Base-by-base conservation (phyloP, 1,284 basidiomycete genomes). In the Boletus mariae region DNA sequence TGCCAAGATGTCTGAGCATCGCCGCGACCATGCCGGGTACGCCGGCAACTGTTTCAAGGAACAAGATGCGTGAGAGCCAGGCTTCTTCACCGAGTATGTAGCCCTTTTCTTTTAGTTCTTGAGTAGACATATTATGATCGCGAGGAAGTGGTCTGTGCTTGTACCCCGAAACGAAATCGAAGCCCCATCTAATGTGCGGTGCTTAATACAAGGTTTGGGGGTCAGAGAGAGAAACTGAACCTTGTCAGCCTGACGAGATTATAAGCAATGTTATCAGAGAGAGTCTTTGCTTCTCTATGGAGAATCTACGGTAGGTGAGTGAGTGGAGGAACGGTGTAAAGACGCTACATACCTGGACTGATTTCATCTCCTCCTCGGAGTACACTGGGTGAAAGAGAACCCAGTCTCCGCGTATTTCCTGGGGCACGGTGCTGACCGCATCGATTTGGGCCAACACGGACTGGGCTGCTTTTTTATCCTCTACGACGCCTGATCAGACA, bases 21-120 rank as follows among this genome's bases (percentile, higher is more conserved):
- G 92, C 94, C 12, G 86, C 94, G 11, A 94, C 92, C 92, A 96
- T 95, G 2, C 94, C 94, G 11, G 93, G 92, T 6, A 94, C 94
- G 37, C 92, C 96, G 5, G 96, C 96, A 49, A 97, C 84, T 49
- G 82, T 87, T 73, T 97, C 94, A 42, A 97, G 78, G 73, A 97
- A 90, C 44, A 97, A 75, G 58, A 95, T 90, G 25, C 94, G 81
- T 81, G 88, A 62, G 46, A 97, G 72, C 94, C 94, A 98, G 46
- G 82, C 82, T 17, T 80, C 72, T 54, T 89, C 85, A 50, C 81
- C 78, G 64, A 97, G 79, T 23, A 92, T 64, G 64, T 90, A 84
- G 0, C 91, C 89, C 23, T 78, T 79, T 59, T 84, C 79, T 53
- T 87, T 77, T 35, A 96, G 77, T 59, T 94, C 80, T 51, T 83